Conservation (phyloP, 495 filamentous ascomycete genomes). For the Penicillium maclennaniae region DNA sequence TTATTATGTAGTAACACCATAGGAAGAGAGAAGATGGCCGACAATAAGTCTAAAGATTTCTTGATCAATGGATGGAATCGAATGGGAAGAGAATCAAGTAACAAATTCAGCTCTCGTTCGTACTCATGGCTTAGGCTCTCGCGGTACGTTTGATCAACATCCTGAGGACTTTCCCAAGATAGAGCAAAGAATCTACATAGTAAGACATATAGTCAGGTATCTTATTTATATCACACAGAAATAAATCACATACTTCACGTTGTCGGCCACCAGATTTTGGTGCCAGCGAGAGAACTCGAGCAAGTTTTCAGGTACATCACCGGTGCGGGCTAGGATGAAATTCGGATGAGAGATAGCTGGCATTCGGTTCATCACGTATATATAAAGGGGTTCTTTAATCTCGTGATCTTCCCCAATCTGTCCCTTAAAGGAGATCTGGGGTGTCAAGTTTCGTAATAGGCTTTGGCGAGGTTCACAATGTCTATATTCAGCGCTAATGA, state of each 20-base stretch:
- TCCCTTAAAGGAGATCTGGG: conserved; percentile 30
- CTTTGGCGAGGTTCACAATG: conserved; percentile 22
- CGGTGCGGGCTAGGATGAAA: conserved; percentile 29
- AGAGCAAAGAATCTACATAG: conserved; percentile 31
- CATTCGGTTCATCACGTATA: conserved; percentile 38
- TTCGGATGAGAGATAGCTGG: conserved; percentile 34
- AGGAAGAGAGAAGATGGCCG: conserved; percentile 33
- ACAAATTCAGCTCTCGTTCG: conserved; percentile 22
- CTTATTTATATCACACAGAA: background rate
- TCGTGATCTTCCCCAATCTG: conserved; percentile 30
- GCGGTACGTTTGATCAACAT: conserved; percentile 23
- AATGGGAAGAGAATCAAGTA: conserved; percentile 28
- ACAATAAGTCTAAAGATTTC: conserved; percentile 23
- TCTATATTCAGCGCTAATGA: conserved; percentile 28
- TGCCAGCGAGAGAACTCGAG: conserved; percentile 27
- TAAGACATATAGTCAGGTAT: conserved; percentile 16
- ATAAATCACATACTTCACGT: conserved; percentile 21
- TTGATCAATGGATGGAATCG: conserved; percentile 35
- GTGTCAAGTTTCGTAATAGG: conserved; percentile 30
- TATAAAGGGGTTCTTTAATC: conserved; percentile 31
- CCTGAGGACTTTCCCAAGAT: conserved; percentile 31
- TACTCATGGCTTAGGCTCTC: conserved; percentile 18
- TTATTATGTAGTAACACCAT: conserved; percentile 38
- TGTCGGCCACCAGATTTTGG: conserved; percentile 28
- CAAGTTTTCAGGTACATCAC: conserved; percentile 27